phyloP scores from a whole-genome alignment of 1,284 basidiomycete species.

The Thecaphora thlaspeos region DNA sequence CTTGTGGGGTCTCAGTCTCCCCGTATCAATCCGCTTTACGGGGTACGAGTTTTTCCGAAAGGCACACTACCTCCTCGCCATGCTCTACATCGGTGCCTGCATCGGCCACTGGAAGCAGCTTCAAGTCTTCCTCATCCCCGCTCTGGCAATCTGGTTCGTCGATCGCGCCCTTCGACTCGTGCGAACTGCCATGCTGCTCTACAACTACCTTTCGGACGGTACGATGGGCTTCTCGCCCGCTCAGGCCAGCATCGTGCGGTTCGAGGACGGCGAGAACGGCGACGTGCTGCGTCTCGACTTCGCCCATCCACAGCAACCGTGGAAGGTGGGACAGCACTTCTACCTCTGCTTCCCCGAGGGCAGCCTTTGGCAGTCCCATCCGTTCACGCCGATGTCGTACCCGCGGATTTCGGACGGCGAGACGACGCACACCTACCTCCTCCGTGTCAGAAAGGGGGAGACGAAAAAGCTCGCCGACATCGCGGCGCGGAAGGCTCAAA shows the following conservation, averaged over 20 bases:
- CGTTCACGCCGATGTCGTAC: conserved; percentile 12
- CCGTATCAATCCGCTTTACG: conserved; percentile 5
- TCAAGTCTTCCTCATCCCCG: conserved; percentile 21
- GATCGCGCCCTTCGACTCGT: conserved; percentile 9
- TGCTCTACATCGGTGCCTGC: conserved; percentile 23
- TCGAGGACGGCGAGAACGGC: conserved; percentile 6
- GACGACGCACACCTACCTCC: conserved; percentile 10
- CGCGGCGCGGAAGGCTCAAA: not conserved
- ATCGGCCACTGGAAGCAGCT: conserved; percentile 25
- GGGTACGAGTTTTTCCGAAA: conserved; percentile 28
- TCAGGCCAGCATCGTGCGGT: conserved; percentile 4
- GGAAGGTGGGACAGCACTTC: conserved; percentile 22
- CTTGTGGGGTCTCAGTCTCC: conserved; percentile 12
- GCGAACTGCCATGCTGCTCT: conserved; percentile 10
- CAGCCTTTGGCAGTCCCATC: conserved; percentile 25
- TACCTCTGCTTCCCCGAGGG: conserved; percentile 16
- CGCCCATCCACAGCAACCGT: conserved; percentile 9
- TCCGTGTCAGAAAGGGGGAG: conserved; percentile 19
- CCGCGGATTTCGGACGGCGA: not conserved
- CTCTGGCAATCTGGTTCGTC: conserved; percentile 14
- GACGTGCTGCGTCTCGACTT: conserved; percentile 23
- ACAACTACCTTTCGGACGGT: conserved; percentile 8
- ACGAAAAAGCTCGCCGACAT: conserved; percentile 16
- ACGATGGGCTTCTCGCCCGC: conserved; percentile 9
- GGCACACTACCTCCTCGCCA: conserved; percentile 23